Percentiles rank a stretch among this genome's conserved stretches.
These are phyloP conservation scores for Casaregolazyma suthepensis DNA, from an alignment of 1,139 yeast genomes.

Conservation along the genomic window DNA sequence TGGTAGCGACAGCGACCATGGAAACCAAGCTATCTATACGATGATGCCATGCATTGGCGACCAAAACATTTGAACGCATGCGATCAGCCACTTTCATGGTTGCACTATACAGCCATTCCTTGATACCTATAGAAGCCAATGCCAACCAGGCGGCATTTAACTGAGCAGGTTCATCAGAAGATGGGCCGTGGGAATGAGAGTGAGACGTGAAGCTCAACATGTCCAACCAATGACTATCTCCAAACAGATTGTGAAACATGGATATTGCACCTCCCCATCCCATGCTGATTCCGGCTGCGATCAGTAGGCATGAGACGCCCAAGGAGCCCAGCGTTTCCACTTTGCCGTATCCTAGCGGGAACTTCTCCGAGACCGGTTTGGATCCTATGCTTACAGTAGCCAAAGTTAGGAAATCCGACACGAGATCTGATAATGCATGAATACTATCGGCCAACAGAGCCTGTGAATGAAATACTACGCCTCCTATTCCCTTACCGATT, in stretches of 20 bases:
- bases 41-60: slow-evolving; percentile 99
- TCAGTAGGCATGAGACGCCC: slow-evolving; percentile 73
- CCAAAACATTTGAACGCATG: slow-evolving; percentile 79
- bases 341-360: slow-evolving; percentile 89
- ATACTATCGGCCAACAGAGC: slow-evolving; percentile 91
- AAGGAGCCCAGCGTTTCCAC: slow-evolving; percentile 88
- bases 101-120: slow-evolving; percentile 79
- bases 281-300: slow-evolving; percentile 84
- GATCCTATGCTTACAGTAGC: slow-evolving; percentile 80
- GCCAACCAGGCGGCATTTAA: slow-evolving; percentile 97
- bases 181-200: slow-evolving; percentile 37
- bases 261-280: slow-evolving; percentile 82
- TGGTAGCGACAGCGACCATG: slow-evolving; percentile 81
- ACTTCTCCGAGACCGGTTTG: slow-evolving; percentile 55
- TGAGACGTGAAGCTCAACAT: slow-evolving; percentile 29
- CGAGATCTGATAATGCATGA: slow-evolving; percentile 83
- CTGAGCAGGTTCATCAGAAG: slow-evolving; percentile 46
- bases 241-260: slow-evolving; percentile 44
- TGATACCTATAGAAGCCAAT: slow-evolving; percentile 73
- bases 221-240: slow-evolving; percentile 18
- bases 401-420: slow-evolving; percentile 82
- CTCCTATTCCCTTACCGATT: slow-evolving; percentile 79
- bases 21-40: slow-evolving; percentile 94
- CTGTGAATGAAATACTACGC: slow-evolving; percentile 88
- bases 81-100: slow-evolving; percentile 72